Conservation (phyloP, 305 asterid genomes). For the Rubia tinctorum region DNA sequence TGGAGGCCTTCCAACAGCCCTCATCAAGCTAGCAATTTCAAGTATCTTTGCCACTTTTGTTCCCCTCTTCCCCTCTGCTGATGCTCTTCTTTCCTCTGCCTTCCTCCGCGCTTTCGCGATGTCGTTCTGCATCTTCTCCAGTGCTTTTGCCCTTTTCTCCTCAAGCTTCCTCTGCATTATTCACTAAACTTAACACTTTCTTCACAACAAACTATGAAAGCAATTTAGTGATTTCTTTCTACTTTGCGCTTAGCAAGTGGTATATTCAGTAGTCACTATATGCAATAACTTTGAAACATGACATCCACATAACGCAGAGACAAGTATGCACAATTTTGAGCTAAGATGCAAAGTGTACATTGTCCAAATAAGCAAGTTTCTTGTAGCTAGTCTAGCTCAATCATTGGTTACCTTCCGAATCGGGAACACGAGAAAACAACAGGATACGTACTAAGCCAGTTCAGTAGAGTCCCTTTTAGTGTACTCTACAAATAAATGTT, state of each 20-base stretch:
- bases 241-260: too few species aligned
- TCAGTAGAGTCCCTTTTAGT: not conserved
- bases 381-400: not conserved
- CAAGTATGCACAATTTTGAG: not conserved
- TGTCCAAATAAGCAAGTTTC: not conserved
- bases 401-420: not conserved
- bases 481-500: not conserved
- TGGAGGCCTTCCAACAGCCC: slow-evolving; percentile 89
- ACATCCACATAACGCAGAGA: not conserved
- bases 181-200: not conserved
- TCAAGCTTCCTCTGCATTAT: slow-evolving; percentile 76
- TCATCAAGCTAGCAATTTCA: slow-evolving; percentile 79
- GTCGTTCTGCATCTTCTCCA: slow-evolving; percentile 89
- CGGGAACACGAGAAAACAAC: not conserved
- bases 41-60: slow-evolving; percentile 81
- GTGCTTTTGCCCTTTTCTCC: slow-evolving; percentile 84
- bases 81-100: slow-evolving; percentile 93
- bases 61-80: slow-evolving; percentile 92
- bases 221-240: too few species aligned
- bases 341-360: not conserved
- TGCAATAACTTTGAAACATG: too few species aligned
- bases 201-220: not conserved
- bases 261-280: too few species aligned
- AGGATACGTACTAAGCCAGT: not conserved
- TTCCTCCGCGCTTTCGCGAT: slow-evolving; percentile 84